Percentiles rank a stretch among this genome's conserved stretches.
Conservation (phyloP, 1,284 basidiomycete genomes). For the Ganoderma sinense region DNA sequence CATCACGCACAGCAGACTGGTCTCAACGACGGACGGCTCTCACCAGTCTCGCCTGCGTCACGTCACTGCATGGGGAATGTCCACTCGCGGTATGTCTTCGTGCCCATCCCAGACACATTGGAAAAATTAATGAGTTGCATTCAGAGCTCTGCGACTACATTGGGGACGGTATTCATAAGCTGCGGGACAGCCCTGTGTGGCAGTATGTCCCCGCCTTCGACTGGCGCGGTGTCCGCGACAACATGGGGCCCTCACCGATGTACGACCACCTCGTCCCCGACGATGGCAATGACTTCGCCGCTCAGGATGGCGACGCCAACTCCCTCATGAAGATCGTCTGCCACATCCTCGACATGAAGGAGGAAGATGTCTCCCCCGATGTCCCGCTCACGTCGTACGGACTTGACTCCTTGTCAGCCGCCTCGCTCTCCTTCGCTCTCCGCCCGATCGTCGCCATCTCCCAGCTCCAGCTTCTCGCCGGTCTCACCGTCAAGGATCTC, state of each 20-base stretch:
- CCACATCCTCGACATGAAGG: constrained; percentile 38
- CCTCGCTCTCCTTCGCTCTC: constrained; percentile 42
- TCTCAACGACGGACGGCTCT: constrained; percentile 17
- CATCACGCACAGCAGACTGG: constrained; percentile 39
- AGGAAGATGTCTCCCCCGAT: constrained; percentile 43
- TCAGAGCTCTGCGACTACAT: constrained; percentile 44
- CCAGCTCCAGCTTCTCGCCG: constrained; percentile 46
- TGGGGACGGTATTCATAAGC: constrained; percentile 39
- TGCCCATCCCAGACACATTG: neutral
- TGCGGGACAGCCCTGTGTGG: constrained; percentile 30
- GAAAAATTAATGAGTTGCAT: constrained; percentile 30
- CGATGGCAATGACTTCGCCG: neutral
- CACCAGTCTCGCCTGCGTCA: constrained; percentile 33
- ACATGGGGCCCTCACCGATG: constrained; percentile 35
- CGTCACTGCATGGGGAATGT: constrained; percentile 39
- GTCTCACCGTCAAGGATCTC: constrained; percentile 31
- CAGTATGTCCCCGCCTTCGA: constrained; percentile 43
- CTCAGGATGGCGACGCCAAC: neutral
- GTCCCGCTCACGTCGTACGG: constrained; percentile 50
- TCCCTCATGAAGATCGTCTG: constrained; percentile 27
- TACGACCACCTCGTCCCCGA: constrained; percentile 35
- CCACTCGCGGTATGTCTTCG: constrained; percentile 36
- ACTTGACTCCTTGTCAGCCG: constrained; percentile 48
- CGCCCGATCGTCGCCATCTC: constrained; percentile 40
- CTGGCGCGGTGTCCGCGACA: constrained; percentile 37